Percentiles rank a stretch among this genome's conserved stretches.
phyloP scores from a whole-genome alignment of 1,284 basidiomycete genomes.

The Leccinum subrobustum region DNA sequence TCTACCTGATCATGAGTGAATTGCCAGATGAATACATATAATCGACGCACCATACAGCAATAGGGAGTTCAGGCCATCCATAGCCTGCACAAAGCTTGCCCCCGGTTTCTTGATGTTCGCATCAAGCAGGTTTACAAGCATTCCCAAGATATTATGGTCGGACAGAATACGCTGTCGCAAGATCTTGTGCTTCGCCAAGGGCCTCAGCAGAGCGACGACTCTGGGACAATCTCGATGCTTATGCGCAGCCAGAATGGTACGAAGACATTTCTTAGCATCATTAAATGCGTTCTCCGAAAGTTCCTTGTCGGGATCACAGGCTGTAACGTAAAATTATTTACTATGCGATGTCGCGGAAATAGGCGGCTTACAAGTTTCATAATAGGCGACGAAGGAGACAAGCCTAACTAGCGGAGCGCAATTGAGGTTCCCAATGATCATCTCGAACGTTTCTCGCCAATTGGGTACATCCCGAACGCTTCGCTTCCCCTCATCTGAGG shows the following conservation, averaged over 20 bases:
- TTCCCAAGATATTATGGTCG: slow-evolving; percentile 10
- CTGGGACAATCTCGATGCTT: slow-evolving; percentile 21
- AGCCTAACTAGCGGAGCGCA: slow-evolving; percentile 20
- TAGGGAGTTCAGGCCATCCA: slow-evolving; percentile 25
- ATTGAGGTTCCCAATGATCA: slow-evolving; percentile 9
- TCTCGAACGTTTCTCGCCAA: slow-evolving; percentile 12
- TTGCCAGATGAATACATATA: neutral
- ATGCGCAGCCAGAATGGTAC: slow-evolving; percentile 9
- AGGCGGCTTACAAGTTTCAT: slow-evolving; percentile 22
- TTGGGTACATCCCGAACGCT: slow-evolving; percentile 11
- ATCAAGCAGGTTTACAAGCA: slow-evolving; percentile 21
- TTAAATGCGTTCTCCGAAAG: slow-evolving; percentile 5
- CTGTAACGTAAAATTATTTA: slow-evolving; percentile 1
- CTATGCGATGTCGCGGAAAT: neutral
- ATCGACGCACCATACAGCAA: slow-evolving; percentile 10
- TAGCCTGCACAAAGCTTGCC: slow-evolving; percentile 20
- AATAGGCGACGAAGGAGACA: slow-evolving; percentile 27
- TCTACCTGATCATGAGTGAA: slow-evolving; percentile 11
- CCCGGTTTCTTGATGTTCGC: neutral
- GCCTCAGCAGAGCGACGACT: slow-evolving; percentile 26
- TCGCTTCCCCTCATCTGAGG: slow-evolving; percentile 26
- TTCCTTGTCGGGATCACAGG: slow-evolving; percentile 6
- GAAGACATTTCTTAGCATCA: slow-evolving; percentile 11
- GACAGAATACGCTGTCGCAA: slow-evolving; percentile 20
- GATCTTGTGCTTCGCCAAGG: slow-evolving; percentile 16